Evolutionary conservation across 2,329 filamentous ascomycete genomes (phyloP), one percentile per base, ranked within the genome.

Genomic region (Colletotrichum paranaense): DNA sequence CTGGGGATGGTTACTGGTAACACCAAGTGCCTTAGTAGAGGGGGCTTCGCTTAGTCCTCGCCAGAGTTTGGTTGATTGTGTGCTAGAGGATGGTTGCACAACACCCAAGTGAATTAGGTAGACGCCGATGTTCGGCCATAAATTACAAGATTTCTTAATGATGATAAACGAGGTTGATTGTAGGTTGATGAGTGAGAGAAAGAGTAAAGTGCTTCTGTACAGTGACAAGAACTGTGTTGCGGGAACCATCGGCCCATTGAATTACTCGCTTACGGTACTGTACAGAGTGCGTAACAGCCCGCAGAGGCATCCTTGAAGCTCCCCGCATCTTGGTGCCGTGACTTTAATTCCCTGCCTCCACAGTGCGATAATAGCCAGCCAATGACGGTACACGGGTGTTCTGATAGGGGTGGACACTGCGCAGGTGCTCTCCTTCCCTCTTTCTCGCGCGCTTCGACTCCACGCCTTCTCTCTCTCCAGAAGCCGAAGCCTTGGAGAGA

Each of bases 381-480:
- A 71, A 73, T 73, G 56, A 63, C 55, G 38, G 71, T 49, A 56
- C 28, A 42, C 46, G 22, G 57, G 71, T 35, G 49, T 32, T 53
- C 71, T 71, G 67, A 73, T 73, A 71, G 71, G 67, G 67, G 67
- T 72, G 63, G 67, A 28, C 55, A 56, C 65, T 60, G 46, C 46
- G 49, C 49, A 30, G 57, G n/a, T 35, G 22, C 57, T 42, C 57
- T 42, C 32, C 24, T 35, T 60, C 28, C 26, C 28, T 32, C 16
- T 58, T 28, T 58, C 14, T 19, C 26, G 24, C 26, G 38, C 70
- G 56, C 67, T 38, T 58, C 19, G n/a, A 62, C 60, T 70, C 55
- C 53, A 66, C 67, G 52, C 28, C 8, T 32, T 42, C 6, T 42
- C 38, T 67, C 28, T 35, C 28, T 58, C 53, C 58, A 46, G n/a